Evolutionary conservation across 2,329 filamentous ascomycete species (phyloP).

Genomic region (Gliomastix tumulicola): DNA sequence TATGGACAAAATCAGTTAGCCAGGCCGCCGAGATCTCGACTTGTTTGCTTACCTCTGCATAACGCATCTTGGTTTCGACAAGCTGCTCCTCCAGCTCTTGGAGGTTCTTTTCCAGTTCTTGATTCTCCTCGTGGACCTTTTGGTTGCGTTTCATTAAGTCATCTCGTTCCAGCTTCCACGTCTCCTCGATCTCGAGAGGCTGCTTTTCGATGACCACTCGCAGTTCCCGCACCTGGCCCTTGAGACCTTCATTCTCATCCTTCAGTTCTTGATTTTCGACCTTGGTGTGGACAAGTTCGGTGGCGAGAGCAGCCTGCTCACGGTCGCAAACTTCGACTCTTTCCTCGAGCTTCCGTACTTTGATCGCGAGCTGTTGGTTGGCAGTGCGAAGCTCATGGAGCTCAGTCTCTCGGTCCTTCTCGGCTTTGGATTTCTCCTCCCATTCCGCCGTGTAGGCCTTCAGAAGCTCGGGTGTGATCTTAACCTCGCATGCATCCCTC

Average conservation of each 20-base stretch:
- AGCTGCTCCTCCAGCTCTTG: conserved; percentile 86
- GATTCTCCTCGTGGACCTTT: conserved; percentile 91
- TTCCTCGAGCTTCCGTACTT: conserved; percentile 81
- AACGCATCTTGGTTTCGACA: conserved; percentile 89
- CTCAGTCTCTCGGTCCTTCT: conserved; percentile 78
- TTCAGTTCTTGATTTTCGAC: conserved; percentile 86
- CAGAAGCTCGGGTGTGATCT: conserved; percentile 76
- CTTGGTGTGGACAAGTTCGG: conserved; percentile 84
- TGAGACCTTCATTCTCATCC: conserved; percentile 84
- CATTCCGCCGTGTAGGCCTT: conserved; percentile 78
- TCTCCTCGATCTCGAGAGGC: conserved; percentile 77
- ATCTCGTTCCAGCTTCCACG: conserved; percentile 79
- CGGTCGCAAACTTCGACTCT: conserved; percentile 80
- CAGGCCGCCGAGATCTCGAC: no score
- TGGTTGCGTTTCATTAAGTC: conserved; percentile 86
- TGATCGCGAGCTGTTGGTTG: conserved; percentile 61
- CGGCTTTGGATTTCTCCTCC: conserved; percentile 80
- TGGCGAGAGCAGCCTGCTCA: conserved; percentile 86
- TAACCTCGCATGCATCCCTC: conserved; percentile 82
- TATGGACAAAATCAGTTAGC: conserved; percentile 20
- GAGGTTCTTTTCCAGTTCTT: conserved; percentile 80
- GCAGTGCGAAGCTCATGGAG: conserved; percentile 63
- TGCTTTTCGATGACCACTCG: conserved; percentile 84
- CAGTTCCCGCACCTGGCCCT: conserved; percentile 77
- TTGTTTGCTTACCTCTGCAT: conserved; percentile 86